phyloP scores from a whole-genome alignment of 1,139 yeast species.

The Diutina pseudorugosa region DNA sequence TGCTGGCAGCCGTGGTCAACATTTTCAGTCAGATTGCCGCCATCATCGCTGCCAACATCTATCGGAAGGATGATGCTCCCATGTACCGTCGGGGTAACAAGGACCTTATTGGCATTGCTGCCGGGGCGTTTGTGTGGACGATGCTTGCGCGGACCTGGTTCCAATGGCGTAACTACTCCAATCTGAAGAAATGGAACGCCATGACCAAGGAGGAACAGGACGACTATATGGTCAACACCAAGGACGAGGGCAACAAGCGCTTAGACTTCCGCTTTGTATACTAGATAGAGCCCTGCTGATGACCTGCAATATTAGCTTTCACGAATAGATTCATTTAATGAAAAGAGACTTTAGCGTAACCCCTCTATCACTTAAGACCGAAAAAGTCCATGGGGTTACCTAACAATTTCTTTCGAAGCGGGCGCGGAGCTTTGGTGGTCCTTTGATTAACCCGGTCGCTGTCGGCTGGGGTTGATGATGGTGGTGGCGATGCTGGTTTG shows the following conservation, averaged over 20 bases:
- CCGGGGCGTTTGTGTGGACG: conserved; percentile 6
- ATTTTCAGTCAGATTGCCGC: conserved; percentile 13
- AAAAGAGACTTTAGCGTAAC: too few species aligned
- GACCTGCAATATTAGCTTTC: too few species aligned
- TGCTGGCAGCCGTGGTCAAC: conserved; percentile 15
- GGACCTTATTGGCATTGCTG: conserved; percentile 6
- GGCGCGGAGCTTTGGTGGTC: not conserved
- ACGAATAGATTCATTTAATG: too few species aligned
- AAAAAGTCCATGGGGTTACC: not conserved
- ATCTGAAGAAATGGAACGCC: conserved; percentile 32
- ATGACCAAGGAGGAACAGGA: conserved; percentile 36
- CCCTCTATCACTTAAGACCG: not conserved
- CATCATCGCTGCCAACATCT: conserved; percentile 9
- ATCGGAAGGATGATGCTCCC: conserved; percentile 2
- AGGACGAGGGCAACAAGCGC: conserved; percentile 42
- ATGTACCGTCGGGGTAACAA: conserved; percentile 1
- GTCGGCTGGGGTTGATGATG: not conserved
- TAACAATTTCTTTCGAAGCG: not conserved
- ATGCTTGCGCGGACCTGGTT: conserved; percentile 23
- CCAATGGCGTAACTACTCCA: conserved; percentile 30
- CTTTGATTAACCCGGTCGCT: not conserved
- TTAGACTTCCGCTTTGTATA: conserved; percentile 34
- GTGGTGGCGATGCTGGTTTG: not conserved
- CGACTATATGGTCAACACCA: conserved; percentile 28
- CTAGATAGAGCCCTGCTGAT: not conserved